Percentiles rank a stretch among this genome's conserved stretches.
These are phyloP conservation scores for Ceratocystis harringtonii DNA, from an alignment of 2,329 filamentous ascomycete species.

Conservation along the genomic window DNA sequence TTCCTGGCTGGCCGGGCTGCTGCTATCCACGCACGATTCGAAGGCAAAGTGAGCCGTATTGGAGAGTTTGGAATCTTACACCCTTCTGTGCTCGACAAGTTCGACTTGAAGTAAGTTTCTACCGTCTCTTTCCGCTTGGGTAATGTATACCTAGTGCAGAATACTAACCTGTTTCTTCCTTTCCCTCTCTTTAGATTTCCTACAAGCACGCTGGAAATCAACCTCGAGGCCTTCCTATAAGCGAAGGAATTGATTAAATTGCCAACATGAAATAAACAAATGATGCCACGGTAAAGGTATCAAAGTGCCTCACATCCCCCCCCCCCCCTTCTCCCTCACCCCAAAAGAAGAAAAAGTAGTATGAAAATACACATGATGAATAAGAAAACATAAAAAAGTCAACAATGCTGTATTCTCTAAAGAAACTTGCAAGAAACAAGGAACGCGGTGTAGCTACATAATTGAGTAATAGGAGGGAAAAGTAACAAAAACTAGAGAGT, in stretches of 20 bases:
- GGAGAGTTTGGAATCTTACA: constrained; percentile 91
- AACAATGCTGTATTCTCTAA: neutral
- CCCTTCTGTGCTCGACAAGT: constrained; percentile 83
- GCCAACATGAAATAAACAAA: neutral
- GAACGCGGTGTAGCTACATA: neutral
- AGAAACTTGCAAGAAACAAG: neutral
- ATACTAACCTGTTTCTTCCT: neutral
- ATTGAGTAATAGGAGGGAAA: neutral
- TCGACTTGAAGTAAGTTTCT: constrained; percentile 57
- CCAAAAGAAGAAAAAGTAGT: constrained; percentile 17
- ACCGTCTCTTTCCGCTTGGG: neutral
- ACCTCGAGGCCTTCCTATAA: constrained; percentile 83
- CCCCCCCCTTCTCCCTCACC: too few relatives aligned
- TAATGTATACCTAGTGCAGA: neutral
- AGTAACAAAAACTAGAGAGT: neutral
- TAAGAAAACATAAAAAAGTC: neutral
- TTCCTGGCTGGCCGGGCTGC: constrained; percentile 88
- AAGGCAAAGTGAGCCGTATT: constrained; percentile 54
- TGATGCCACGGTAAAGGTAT: constrained; percentile 2
- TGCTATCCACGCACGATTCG: constrained; percentile 61
- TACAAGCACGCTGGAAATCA: constrained; percentile 85
- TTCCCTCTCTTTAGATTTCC: constrained; percentile 48
- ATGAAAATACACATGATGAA: constrained; percentile 1
- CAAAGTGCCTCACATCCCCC: constrained; percentile 10
- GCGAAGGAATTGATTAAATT: constrained; percentile 13